These are phyloP conservation scores for Spathaspora boniae DNA, from an alignment of 805 yeast genomes.

Conservation along the genomic window DNA sequence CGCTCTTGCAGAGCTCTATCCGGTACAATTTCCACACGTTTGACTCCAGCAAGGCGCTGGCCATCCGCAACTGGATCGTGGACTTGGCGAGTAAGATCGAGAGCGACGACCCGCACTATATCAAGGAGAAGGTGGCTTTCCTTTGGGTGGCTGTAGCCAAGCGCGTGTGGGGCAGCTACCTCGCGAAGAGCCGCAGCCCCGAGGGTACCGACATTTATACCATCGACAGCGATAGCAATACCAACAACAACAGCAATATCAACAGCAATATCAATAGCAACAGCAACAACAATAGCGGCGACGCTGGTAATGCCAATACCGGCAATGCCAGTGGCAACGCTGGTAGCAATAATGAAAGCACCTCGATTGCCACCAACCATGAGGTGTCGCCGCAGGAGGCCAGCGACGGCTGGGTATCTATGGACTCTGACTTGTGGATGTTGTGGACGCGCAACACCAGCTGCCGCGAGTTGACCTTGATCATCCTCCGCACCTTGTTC, in stretches of 20 bases:
- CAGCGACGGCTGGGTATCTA: slow-evolving; percentile 73
- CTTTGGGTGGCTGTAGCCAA: slow-evolving; percentile 92
- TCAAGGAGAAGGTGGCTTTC: slow-evolving; percentile 84
- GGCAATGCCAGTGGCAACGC: slow-evolving; percentile 2
- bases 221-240: not conserved
- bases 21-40: slow-evolving; percentile 53
- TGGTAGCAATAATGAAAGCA: slow-evolving; percentile 6
- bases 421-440: slow-evolving; percentile 74
- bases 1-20: slow-evolving; percentile 72
- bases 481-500: slow-evolving; percentile 79
- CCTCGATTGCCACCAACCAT: not conserved
- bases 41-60: slow-evolving; percentile 52
- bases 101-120: slow-evolving; percentile 77
- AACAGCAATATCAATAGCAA: not conserved
- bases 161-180: slow-evolving; percentile 80
- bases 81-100: slow-evolving; percentile 64
- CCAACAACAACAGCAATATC: too few species aligned
- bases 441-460: slow-evolving; percentile 67
- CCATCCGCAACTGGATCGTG: slow-evolving; percentile 80
- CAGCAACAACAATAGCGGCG: not conserved
- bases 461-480: slow-evolving; percentile 72
- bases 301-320: not conserved
- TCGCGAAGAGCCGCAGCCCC: slow-evolving; percentile 30
- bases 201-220: slow-evolving; percentile 7
- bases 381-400: slow-evolving; percentile 44